Base-by-base conservation (phyloP, 78 protist species). In the Polysphondylium violaceum region DNA sequence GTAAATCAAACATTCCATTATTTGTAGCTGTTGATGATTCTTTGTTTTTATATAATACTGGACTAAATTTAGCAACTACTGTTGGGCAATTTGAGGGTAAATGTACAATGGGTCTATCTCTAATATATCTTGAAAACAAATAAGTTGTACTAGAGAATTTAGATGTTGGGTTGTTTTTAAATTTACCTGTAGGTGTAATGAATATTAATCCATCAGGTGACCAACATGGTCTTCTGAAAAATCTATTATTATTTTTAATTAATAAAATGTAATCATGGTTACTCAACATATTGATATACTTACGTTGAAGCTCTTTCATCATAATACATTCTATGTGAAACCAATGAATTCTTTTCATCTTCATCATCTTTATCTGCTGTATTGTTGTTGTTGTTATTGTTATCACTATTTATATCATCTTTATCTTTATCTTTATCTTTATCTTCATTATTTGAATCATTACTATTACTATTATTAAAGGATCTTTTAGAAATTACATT, bases 191-290 rank as follows among this genome's bases (percentile, higher is more conserved):
- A 40, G 91, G 78, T 59, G 79, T 71, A n/a, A 83, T 69, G n/a
- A 83, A 83, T 29, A 83, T 27, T 58, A 73, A 83, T 25, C 91
- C 91, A 71, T 83, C 91, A 1, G 91, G 91, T 27, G 91, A 83
- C 91, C 91, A 83, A 17, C 47, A n/a, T 27, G 91, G 81, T 83
- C 91, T 67, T 69, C 91, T 83, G 31, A 83, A 83, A 44, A 83
- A 83, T 56, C 79, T 74, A 35, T 2, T 38, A 51, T 44, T 23
- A n/a, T 68, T 31, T 16, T 68, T 7, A 8, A 47, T 47, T 47
- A 47, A 47, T 47, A 47, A 47, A 47, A 14, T 47, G 11, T 47
- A 47, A 14, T 47, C n/a, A n/a, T n/a, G n/a, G n/a, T n/a, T n/a
- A 47, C 31, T 9, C 8, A n/a, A 8, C 16, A 16, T 44, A 68